Conservation (phyloP, 495 filamentous ascomycete genomes). For the Lasiosphaeriaceae sp. region DNA sequence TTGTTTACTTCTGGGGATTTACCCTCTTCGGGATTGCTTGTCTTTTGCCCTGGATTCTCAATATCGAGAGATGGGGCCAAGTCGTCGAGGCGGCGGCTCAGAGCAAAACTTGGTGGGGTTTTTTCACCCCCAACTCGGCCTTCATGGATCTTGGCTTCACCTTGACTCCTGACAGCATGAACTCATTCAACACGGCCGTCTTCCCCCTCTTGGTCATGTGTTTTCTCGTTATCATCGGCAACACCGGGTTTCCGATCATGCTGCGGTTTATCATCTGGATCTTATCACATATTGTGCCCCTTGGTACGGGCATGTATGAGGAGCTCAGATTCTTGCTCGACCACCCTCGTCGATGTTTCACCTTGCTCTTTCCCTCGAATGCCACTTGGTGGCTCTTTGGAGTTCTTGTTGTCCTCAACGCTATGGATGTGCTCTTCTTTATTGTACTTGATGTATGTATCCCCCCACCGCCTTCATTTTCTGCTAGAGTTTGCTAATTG, state of each 20-base stretch:
- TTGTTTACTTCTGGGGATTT: conserved; percentile 72
- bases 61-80: conserved; percentile 49
- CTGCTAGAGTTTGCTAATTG: no score
- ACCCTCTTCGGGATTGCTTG: conserved; percentile 68
- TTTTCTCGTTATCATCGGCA: conserved; percentile 86
- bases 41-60: conserved; percentile 76
- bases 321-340: conserved; percentile 87
- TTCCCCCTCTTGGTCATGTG: conserved; percentile 70
- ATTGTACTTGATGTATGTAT: conserved; percentile 78
- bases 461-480: no score
- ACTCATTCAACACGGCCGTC: conserved; percentile 71
- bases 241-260: conserved; percentile 93
- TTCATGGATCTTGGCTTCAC: conserved; percentile 90
- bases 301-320: conserved; percentile 69
- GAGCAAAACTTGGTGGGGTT: conserved; percentile 79
- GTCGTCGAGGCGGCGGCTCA: conserved; percentile 59
- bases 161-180: conserved; percentile 89
- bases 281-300: conserved; percentile 53
- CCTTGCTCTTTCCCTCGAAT: conserved; percentile 78
- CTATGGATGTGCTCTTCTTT: conserved; percentile 80
- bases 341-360: conserved; percentile 93
- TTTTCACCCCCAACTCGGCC: conserved; percentile 78
- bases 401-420: conserved; percentile 77
- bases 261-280: conserved; percentile 87
- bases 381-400: conserved; percentile 97